Conservation (phyloP, 2,329 filamentous ascomycete species). For the Colletotrichum kahawae region DNA sequence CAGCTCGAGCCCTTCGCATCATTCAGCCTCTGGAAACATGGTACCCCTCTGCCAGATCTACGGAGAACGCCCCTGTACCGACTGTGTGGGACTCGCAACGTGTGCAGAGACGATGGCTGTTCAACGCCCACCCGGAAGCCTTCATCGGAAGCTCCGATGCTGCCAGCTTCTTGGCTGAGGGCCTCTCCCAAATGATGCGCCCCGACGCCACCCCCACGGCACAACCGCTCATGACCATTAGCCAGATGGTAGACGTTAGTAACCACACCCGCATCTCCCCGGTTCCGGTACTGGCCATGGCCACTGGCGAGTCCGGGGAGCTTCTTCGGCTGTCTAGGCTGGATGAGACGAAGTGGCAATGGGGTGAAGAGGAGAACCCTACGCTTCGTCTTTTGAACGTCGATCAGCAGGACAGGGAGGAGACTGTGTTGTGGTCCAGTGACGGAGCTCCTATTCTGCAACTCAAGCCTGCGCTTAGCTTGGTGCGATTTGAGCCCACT, state of each 20-base stretch:
- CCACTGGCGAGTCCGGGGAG: constrained; percentile 62
- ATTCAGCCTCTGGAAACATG: constrained; percentile 1
- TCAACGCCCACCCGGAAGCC: constrained; percentile 56
- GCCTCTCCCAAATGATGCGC: constrained; percentile 34
- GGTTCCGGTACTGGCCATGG: constrained; percentile 49
- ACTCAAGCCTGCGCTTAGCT: constrained; percentile 53
- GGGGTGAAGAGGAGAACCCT: constrained; percentile 50
- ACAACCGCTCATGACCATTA: constrained; percentile 56
- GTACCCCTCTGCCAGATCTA: constrained; percentile 1
- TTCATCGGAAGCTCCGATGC: constrained; percentile 41
- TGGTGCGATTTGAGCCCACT: constrained; percentile 38
- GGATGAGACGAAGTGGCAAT: constrained; percentile 57
- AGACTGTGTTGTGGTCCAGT: constrained; percentile 58
- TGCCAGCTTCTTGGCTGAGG: constrained; percentile 39
- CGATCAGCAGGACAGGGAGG: constrained; percentile 47
- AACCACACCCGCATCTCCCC: constrained; percentile 27
- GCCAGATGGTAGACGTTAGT: constrained; percentile 54
- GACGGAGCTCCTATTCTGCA: constrained; percentile 54
- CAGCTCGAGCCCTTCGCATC: constrained; percentile 5
- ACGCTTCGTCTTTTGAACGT: constrained; percentile 52
- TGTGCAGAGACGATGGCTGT: constrained; percentile 53
- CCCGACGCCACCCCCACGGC: constrained; percentile 27
- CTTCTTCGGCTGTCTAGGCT: constrained; percentile 60
- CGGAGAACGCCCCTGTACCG: neutral
- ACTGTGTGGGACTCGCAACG: constrained; percentile 9